These are phyloP conservation scores for Chlamydomonas urium DNA, from an alignment of 139 green algal species.

Conservation along the genomic window DNA sequence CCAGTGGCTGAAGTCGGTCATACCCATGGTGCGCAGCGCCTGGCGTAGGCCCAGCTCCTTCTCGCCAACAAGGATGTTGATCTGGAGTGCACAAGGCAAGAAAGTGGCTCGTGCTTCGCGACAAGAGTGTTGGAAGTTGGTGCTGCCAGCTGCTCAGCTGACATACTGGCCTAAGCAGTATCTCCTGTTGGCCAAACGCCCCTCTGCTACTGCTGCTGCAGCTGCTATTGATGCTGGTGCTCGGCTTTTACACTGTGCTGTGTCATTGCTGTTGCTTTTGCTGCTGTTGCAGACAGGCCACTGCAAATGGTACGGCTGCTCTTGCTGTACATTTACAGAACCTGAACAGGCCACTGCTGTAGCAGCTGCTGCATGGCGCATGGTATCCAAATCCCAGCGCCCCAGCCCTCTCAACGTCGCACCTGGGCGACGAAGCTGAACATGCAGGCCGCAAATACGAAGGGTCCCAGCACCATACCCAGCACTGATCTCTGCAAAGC, in stretches of 20 bases:
- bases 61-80: slow-evolving; percentile 64
- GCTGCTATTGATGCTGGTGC: background rate
- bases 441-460: slow-evolving; percentile 91
- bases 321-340: background rate
- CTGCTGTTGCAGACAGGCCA: background rate
- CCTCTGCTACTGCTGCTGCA: no score
- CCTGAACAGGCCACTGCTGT: background rate
- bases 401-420: no score
- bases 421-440: slow-evolving; percentile 77
- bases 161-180: no score
- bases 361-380: background rate
- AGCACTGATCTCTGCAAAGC: slow-evolving; percentile 67
- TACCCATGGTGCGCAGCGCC: slow-evolving; percentile 84
- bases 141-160: no score
- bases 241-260: background rate
- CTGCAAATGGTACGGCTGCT: background rate
- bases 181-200: no score
- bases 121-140: background rate
- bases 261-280: background rate
- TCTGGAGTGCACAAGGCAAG: slow-evolving; percentile 25
- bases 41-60: slow-evolving; percentile 68
- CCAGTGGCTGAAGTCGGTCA: slow-evolving; percentile 87
- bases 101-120: background rate
- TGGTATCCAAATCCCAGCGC: background rate
- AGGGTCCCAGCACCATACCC: slow-evolving; percentile 66